Evolutionary conservation across 1,284 basidiomycete species (phyloP).

Genomic region (Ustilago bromivora): DNA sequence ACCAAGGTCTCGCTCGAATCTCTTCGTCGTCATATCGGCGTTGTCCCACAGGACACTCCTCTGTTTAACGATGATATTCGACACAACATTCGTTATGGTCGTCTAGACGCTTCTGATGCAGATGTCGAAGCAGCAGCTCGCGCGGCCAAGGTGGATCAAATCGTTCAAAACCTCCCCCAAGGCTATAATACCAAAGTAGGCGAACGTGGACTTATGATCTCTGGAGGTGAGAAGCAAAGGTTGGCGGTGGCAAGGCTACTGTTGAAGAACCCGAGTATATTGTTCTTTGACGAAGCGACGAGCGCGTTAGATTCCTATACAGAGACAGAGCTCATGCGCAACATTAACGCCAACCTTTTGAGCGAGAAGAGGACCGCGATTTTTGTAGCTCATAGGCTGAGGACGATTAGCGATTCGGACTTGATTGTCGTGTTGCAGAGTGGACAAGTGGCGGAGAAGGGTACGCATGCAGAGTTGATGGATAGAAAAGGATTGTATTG

Average conservation of each 20-base stretch:
- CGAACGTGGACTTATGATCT: constrained; percentile 96
- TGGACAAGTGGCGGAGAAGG: constrained; percentile 60
- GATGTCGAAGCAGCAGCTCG: constrained; percentile 85
- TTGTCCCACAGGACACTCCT: constrained; percentile 97
- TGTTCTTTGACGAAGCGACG: constrained; percentile 99
- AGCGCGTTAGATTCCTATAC: constrained; percentile 94
- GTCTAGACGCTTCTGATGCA: constrained; percentile 86
- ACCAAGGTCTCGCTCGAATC: constrained; percentile 79
- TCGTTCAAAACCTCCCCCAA: constrained; percentile 83
- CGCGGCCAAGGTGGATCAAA: constrained; percentile 88
- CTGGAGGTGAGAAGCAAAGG: constrained; percentile 96
- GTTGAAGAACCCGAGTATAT: constrained; percentile 90
- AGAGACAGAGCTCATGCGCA: constrained; percentile 93
- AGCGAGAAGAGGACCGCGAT: constrained; percentile 87
- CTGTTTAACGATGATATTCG: constrained; percentile 94
- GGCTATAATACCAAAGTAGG: constrained; percentile 92
- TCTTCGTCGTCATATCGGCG: constrained; percentile 83
- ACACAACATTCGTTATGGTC: constrained; percentile 94
- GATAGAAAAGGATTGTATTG: constrained; percentile 57
- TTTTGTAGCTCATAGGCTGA: constrained; percentile 78
- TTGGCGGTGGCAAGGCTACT: constrained; percentile 91
- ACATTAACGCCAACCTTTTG: constrained; percentile 84
- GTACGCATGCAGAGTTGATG: constrained; percentile 61
- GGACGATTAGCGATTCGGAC: constrained; percentile 86
- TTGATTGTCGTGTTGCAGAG: constrained; percentile 63